These are phyloP conservation scores for Aspergillus indologenus DNA, from an alignment of 495 filamentous ascomycete genomes.

Conservation along the genomic window DNA sequence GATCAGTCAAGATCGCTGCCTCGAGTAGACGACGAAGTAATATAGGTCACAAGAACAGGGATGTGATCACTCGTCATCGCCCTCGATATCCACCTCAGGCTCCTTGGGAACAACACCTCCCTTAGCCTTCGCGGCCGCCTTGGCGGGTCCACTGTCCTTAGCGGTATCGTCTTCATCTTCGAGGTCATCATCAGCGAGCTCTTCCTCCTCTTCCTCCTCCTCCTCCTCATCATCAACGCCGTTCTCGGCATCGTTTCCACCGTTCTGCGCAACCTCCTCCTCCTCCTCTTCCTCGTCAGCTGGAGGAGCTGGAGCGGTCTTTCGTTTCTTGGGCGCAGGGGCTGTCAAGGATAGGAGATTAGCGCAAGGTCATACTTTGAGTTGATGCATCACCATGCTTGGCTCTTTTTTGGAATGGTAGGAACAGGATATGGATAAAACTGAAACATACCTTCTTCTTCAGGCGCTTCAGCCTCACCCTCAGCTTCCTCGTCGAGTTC, in stretches of 20 bases:
- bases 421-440: no score
- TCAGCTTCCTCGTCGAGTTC: constrained; percentile 37
- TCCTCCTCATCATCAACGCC: constrained; percentile 28
- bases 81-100: constrained; percentile 45
- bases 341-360: constrained; percentile 17
- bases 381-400: not conserved
- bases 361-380: not conserved
- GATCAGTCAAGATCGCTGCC: no score
- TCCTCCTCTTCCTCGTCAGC: constrained; percentile 30
- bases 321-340: constrained; percentile 16
- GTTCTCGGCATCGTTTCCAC: constrained; percentile 19
- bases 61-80: constrained; percentile 24
- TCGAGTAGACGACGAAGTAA: no score
- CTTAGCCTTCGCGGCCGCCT: constrained; percentile 41
- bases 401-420: constrained; percentile 8
- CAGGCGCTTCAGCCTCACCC: constrained; percentile 27
- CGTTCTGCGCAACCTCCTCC: constrained; percentile 31
- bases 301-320: constrained; percentile 26
- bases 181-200: constrained; percentile 31
- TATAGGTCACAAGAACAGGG: no score
- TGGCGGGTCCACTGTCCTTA: constrained; percentile 41
- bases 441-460: constrained; percentile 21
- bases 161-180: constrained; percentile 26
- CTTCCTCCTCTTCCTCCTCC: constrained; percentile 35
- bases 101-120: constrained; percentile 47